Conservation (phyloP, 169 alveolate species). For the Sarcocystis neurona region DNA sequence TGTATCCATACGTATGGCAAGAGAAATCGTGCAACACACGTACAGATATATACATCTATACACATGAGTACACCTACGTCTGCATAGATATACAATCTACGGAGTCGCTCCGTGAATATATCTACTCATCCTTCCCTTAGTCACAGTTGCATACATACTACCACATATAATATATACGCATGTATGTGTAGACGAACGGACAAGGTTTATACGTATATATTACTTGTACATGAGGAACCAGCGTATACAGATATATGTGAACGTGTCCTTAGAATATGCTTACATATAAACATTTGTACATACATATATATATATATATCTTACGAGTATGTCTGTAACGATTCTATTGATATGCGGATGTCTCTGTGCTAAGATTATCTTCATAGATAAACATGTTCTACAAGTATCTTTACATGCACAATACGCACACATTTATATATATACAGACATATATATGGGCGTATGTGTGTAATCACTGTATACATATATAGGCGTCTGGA, state of each 20-base stretch:
- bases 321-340: too few species aligned
- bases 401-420: too few species aligned
- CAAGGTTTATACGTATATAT: background rate
- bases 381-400: too few species aligned
- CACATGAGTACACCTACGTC: too few species aligned
- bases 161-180: background rate
- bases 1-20: background rate
- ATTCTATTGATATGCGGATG: too few species aligned
- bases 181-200: background rate
- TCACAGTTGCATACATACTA: background rate
- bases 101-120: too few species aligned
- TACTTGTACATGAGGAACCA: background rate
- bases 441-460: background rate
- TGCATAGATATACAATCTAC: background rate
- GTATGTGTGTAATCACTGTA: background rate
- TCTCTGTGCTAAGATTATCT: too few species aligned
- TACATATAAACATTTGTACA: too few species aligned
- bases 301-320: too few species aligned
- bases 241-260: too few species aligned
- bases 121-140: background rate
- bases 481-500: background rate
- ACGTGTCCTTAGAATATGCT: too few species aligned
- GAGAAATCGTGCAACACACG: background rate
- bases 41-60: background rate
- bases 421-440: background rate